Evolutionary conservation across 2,329 filamentous ascomycete species (phyloP).

Genomic region (Alternaria sp.): DNA sequence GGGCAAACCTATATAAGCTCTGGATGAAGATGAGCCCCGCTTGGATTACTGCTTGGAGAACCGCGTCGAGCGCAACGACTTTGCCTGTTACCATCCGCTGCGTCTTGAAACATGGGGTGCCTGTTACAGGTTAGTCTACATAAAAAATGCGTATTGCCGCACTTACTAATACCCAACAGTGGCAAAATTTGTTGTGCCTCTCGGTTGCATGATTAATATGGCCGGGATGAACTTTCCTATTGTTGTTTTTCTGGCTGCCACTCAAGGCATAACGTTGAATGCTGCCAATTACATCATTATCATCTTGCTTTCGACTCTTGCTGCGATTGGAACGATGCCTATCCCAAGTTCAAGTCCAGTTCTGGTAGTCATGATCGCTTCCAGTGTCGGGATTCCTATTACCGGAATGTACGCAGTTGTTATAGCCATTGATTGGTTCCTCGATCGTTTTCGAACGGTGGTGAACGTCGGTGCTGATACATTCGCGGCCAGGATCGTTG

Average conservation of each 20-base stretch:
- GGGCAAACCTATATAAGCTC: slow-evolving; percentile 59
- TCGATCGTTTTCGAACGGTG: slow-evolving; percentile 64
- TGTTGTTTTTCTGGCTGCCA: slow-evolving; percentile 62
- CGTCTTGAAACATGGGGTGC: slow-evolving; percentile 53
- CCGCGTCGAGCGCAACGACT: slow-evolving; percentile 63
- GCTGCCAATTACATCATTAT: slow-evolving; percentile 61
- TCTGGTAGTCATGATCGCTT: slow-evolving; percentile 62
- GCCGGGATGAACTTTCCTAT: slow-evolving; percentile 62
- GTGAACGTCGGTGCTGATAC: slow-evolving; percentile 63
- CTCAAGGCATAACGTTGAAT: slow-evolving; percentile 58
- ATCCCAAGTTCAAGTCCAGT: slow-evolving; percentile 64
- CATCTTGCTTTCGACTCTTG: slow-evolving; percentile 59
- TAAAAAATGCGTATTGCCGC: neutral
- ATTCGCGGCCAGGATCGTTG: slow-evolving; percentile 55
- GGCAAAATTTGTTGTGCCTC: slow-evolving; percentile 58
- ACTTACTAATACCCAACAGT: slow-evolving; percentile 31
- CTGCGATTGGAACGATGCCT: slow-evolving; percentile 63
- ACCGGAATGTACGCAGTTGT: slow-evolving; percentile 63
- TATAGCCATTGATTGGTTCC: slow-evolving; percentile 64
- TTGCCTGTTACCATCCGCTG: slow-evolving; percentile 60
- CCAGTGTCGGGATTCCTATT: slow-evolving; percentile 56
- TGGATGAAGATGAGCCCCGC: slow-evolving; percentile 61
- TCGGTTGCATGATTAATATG: slow-evolving; percentile 56
- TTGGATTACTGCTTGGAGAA: slow-evolving; percentile 65
- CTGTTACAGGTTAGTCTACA: slow-evolving; percentile 43